Percentiles rank a stretch among this genome's conserved stretches.
These are phyloP conservation scores for Quercus suber DNA, from an alignment of 306 rosid genomes.

Conservation along the genomic window DNA sequence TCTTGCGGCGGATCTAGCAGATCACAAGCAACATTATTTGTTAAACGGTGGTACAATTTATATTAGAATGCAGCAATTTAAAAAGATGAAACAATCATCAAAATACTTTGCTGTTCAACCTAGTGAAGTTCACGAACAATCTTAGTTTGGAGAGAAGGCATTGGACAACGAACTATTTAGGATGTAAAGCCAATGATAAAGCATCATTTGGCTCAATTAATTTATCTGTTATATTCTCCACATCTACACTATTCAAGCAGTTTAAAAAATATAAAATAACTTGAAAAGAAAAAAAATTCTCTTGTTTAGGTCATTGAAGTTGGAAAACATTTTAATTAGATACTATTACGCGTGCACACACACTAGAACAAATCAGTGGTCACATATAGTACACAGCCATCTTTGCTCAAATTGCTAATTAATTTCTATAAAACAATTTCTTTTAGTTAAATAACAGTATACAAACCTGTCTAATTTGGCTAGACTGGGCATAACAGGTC, in stretches of 20 bases:
- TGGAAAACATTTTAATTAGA: neutral
- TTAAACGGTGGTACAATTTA: neutral
- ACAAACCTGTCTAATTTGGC: conserved; percentile 79
- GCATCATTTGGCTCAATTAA: neutral
- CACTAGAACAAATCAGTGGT: neutral
- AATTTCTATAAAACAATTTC: neutral
- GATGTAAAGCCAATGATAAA: neutral
- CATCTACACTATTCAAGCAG: neutral
- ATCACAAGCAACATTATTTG: neutral
- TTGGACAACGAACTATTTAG: neutral
- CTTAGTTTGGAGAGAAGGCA: neutral
- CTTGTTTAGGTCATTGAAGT: too few species aligned
- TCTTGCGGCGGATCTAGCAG: conserved; percentile 82
- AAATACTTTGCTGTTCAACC: neutral
- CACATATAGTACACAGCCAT: neutral
- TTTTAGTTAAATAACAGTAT: neutral
- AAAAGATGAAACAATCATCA: neutral
- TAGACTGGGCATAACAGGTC: conserved; percentile 90
- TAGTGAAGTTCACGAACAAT: neutral
- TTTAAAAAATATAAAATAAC: neutral
- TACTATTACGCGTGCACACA: neutral
- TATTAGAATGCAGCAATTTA: neutral
- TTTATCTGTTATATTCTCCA: neutral
- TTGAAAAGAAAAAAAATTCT: neutral
- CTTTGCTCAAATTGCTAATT: neutral